Evolutionary conservation across 495 filamentous ascomycete species (phyloP).

Genomic region (Cryomyces minteri): DNA sequence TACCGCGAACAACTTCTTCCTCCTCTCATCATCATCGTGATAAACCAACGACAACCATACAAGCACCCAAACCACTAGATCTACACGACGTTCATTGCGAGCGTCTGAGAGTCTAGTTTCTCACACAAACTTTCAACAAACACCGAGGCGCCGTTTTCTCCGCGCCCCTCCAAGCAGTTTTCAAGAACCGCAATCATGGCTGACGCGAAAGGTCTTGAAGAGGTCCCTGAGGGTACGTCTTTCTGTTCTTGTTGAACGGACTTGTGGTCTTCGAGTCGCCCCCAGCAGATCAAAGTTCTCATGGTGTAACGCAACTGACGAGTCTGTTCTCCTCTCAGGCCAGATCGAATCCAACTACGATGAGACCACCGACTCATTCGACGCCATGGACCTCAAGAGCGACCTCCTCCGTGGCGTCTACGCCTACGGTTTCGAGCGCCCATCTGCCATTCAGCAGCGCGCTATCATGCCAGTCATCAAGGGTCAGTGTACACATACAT

Average conservation of each 20-base stretch:
- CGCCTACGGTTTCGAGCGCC: conserved; percentile 98
- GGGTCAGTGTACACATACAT: conserved; percentile 39
- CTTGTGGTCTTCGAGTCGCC: neutral
- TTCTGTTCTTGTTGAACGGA: neutral
- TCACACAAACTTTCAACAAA: too few species aligned
- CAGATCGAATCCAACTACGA: conserved; percentile 99
- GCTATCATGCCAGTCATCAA: conserved; percentile 99
- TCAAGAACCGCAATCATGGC: conserved; percentile 72
- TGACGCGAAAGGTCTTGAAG: conserved; percentile 86
- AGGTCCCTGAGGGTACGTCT: conserved; percentile 64
- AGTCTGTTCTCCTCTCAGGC: conserved; percentile 31
- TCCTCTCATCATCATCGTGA: too few species aligned
- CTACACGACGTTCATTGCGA: too few species aligned
- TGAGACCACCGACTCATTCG: conserved; percentile 98
- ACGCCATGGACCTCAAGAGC: conserved; percentile 88
- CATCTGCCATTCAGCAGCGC: conserved; percentile 98
- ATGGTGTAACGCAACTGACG: neutral
- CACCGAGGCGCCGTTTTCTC: too few species aligned
- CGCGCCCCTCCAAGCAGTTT: too few species aligned
- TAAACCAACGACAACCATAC: too few species aligned
- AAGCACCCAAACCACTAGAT: too few species aligned
- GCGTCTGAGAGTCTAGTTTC: too few species aligned
- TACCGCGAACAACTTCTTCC: too few species aligned
- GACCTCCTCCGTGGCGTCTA: conserved; percentile 98
- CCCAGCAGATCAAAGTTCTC: neutral